Evolutionary conservation across 2,329 filamentous ascomycete genomes (phyloP), one percentile per base, ranked within the genome.

Genomic region (Annulohypoxylon truncatum): DNA sequence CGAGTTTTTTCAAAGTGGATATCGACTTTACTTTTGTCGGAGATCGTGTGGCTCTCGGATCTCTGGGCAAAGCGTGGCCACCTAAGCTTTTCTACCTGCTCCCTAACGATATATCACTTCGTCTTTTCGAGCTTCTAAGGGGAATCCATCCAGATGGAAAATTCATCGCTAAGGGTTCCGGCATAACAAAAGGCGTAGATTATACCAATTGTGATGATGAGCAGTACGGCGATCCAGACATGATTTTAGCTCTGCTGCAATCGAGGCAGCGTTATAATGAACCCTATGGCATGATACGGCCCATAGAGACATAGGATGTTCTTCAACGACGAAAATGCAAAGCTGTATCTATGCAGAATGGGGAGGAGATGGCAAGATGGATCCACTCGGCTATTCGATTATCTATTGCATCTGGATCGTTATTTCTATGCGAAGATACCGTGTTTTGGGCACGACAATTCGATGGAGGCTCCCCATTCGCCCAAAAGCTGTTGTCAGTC

Each of bases 401-500:
- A 12, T 63, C 67, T 3, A 57, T 69, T 8, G 67, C 70, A 13
- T 66, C 69, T n/a, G 64, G 69, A 6, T 64, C 62, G 2, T 26
- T 72, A 31, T 20, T 61, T 4, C 18, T 71, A 1, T 68, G 66
- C 46, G 61, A 48, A 15, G 63, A 67, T 4, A 68, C 64, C 1
- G 33, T 69, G 0, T n/a, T 55, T 1, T 73, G 71, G 71, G 61
- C 66, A 35, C 61, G 61, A 3, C 59, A 66, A 18, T 72, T 68
- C 29, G 54, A 64, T 13, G 53, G 64, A n/a, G 64, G 70, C 22
- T 4, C 53, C 12, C 20, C 44, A 8, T 57, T 66, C 1, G 42
- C 57, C 18, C 28, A 42, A 10, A 5, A 15, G 13, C 22, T 72
- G 3, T 63, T 67, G 4, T 26, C 20, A 2, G 2, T 4, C 1